These are phyloP conservation scores for Cladosporium sp. DNA, from an alignment of 2,329 filamentous ascomycete species.

Conservation along the genomic window DNA sequence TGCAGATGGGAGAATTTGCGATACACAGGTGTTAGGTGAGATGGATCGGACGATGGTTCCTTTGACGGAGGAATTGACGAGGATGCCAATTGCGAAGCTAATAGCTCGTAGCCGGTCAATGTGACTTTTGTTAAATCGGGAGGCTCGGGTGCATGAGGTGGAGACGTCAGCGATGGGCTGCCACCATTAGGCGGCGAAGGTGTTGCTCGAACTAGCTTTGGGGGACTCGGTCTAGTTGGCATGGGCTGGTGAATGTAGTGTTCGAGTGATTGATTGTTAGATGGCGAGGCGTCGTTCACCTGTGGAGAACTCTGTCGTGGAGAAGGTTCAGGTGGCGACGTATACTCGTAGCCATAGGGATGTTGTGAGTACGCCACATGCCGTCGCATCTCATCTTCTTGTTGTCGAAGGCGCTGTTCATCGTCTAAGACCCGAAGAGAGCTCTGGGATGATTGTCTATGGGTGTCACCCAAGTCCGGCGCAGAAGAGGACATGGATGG, in stretches of 20 bases:
- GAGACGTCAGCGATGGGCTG: constrained; percentile 29
- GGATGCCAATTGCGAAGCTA: constrained; percentile 58
- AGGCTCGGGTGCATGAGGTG: constrained; percentile 33
- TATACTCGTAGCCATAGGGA: constrained; percentile 10
- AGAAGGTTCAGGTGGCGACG: background rate
- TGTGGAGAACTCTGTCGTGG: background rate
- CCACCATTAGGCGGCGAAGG: constrained; percentile 19
- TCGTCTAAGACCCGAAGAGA: constrained; percentile 3
- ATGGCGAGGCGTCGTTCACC: background rate
- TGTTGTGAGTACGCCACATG: constrained; percentile 28
- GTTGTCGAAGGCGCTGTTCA: constrained; percentile 25
- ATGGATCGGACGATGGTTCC: background rate
- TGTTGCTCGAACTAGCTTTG: constrained; percentile 3
- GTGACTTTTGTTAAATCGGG: constrained; percentile 34
- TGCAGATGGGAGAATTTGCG: constrained; percentile 80
- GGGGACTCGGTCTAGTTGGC: constrained; percentile 5
- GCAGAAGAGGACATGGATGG: constrained; percentile 7
- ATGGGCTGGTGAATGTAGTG: constrained; percentile 16
- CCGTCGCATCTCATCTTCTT: constrained; percentile 29
- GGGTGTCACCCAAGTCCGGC: constrained; percentile 11
- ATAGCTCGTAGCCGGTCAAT: constrained; percentile 59
- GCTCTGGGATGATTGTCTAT: constrained; percentile 8
- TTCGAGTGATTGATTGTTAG: background rate
- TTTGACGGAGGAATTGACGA: constrained; percentile 13
- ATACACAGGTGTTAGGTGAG: constrained; percentile 62